Percentiles rank a stretch among this genome's conserved stretches.
Evolutionary conservation across 73 alveolate species (phyloP).

Genomic region (Tetrahymena borealis): DNA sequence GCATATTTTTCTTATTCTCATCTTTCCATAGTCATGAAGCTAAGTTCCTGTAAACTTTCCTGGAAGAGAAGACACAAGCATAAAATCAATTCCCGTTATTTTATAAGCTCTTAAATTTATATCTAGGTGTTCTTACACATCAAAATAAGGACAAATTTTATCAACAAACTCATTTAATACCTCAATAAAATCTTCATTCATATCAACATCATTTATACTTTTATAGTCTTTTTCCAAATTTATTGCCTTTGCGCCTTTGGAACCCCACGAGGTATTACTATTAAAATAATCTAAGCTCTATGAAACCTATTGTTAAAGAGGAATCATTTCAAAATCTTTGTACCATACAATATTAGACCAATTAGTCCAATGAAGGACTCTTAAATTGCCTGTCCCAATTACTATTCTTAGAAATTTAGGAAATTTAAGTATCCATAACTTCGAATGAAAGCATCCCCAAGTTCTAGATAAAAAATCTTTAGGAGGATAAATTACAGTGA

Average conservation of each 20-base stretch:
- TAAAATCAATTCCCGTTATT: background rate
- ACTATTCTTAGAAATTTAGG: slow-evolving; percentile 37
- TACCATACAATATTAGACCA: slow-evolving; percentile 40
- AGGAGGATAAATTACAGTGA: slow-evolving; percentile 21
- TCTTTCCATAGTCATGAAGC: background rate
- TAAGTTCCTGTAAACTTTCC: background rate
- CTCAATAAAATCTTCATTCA: background rate
- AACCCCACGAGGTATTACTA: background rate
- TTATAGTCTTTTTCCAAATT: background rate
- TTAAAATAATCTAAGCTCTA: background rate
- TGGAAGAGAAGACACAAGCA: background rate
- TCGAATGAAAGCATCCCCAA: slow-evolving; percentile 38
- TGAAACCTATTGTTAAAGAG: background rate
- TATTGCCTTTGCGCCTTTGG: background rate
- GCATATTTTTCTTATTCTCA: background rate
- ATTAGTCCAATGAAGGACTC: slow-evolving; percentile 31
- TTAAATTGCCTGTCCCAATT: slow-evolving; percentile 36
- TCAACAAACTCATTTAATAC: background rate
- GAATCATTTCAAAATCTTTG: slow-evolving; percentile 14
- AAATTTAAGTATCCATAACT: slow-evolving; percentile 40
- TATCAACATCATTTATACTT: background rate
- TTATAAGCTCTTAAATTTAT: background rate
- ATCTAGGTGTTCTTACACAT: background rate
- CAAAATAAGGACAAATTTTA: background rate
- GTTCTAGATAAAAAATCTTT: background rate